Evolutionary conservation across 2,329 filamentous ascomycete genomes (phyloP).

Genomic region (Penicillium decumbens): DNA sequence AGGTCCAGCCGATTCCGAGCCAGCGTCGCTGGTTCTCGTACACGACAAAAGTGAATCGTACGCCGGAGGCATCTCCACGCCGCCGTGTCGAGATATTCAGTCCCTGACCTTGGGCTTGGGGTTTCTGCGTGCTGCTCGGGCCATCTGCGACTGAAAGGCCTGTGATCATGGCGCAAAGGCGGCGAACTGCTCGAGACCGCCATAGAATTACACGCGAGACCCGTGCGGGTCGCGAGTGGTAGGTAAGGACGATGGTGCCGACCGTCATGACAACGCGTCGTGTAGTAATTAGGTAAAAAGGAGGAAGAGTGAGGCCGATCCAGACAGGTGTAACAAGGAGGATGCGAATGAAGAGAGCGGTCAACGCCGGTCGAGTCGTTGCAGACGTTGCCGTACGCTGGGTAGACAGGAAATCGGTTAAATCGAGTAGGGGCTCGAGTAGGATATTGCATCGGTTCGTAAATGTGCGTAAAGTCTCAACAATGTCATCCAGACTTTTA

Average conservation of each 20-base stretch:
- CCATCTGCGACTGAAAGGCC: conserved; percentile 63
- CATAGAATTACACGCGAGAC: conserved; percentile 84
- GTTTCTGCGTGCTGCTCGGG: conserved; percentile 23
- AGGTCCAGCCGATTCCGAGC: conserved; percentile 93
- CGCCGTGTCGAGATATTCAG: conserved; percentile 46
- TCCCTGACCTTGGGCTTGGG: conserved; percentile 42
- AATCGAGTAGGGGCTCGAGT: conserved; percentile 77
- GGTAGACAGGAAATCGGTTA: conserved; percentile 91
- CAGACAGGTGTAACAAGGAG: conserved; percentile 83
- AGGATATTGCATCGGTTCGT: conserved; percentile 89
- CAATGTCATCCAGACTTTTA: conserved; percentile 94
- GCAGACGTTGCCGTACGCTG: conserved; percentile 86
- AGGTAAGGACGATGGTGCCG: conserved; percentile 83
- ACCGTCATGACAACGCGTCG: conserved; percentile 75
- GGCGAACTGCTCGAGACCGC: conserved; percentile 73
- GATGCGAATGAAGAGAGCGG: conserved; percentile 82
- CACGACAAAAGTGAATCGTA: conserved; percentile 93
- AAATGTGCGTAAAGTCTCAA: conserved; percentile 85
- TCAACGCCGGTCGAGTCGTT: conserved; percentile 84
- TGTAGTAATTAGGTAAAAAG: conserved; percentile 78
- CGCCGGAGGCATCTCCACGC: conserved; percentile 60
- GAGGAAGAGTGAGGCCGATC: conserved; percentile 76
- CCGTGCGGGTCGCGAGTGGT: conserved; percentile 82
- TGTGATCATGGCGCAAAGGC: conserved; percentile 66
- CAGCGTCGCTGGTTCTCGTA: conserved; percentile 96